Evolutionary conservation across 1,139 yeast species (phyloP).

Genomic region (Candida labiduridarum): DNA sequence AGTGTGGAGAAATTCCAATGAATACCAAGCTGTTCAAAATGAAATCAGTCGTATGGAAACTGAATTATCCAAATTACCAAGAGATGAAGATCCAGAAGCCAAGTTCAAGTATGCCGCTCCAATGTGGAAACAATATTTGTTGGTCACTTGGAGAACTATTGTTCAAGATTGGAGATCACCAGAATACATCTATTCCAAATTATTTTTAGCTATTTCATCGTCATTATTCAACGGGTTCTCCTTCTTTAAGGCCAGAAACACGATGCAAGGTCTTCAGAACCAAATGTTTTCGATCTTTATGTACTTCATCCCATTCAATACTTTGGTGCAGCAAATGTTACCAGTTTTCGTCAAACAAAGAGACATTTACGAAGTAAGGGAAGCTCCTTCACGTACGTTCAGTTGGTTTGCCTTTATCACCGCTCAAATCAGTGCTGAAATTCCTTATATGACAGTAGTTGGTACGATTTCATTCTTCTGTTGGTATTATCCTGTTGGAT

Average conservation of each 20-base stretch:
- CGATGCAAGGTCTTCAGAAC: conserved; percentile 44
- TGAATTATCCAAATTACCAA: conserved; percentile 29
- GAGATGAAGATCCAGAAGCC: conserved; percentile 23
- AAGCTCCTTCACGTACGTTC: conserved; percentile 32
- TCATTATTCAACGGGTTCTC: conserved; percentile 51
- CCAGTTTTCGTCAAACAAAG: conserved; percentile 34
- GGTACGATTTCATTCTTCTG: conserved; percentile 70
- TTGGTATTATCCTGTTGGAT: conserved; percentile 83
- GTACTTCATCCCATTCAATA: conserved; percentile 45
- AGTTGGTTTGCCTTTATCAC: conserved; percentile 39
- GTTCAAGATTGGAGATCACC: conserved; percentile 48
- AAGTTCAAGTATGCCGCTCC: conserved; percentile 26
- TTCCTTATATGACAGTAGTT: conserved; percentile 69
- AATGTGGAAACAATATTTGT: conserved; percentile 23
- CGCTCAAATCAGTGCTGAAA: conserved; percentile 68
- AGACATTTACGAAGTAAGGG: conserved; percentile 37
- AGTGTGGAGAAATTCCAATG: conserved; percentile 34
- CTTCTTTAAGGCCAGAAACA: conserved; percentile 32
- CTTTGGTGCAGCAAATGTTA: conserved; percentile 55
- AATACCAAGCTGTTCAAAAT: conserved; percentile 22
- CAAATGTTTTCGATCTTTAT: conserved; percentile 58
- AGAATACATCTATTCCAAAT: conserved; percentile 39
- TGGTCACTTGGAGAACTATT: conserved; percentile 27
- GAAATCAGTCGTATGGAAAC: conserved; percentile 33
- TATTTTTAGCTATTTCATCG: conserved; percentile 35